Percentiles rank a stretch among this genome's conserved stretches.
Evolutionary conservation across 208 protist genomes (phyloP).

Genomic region (Angomonas ambiguus): DNA sequence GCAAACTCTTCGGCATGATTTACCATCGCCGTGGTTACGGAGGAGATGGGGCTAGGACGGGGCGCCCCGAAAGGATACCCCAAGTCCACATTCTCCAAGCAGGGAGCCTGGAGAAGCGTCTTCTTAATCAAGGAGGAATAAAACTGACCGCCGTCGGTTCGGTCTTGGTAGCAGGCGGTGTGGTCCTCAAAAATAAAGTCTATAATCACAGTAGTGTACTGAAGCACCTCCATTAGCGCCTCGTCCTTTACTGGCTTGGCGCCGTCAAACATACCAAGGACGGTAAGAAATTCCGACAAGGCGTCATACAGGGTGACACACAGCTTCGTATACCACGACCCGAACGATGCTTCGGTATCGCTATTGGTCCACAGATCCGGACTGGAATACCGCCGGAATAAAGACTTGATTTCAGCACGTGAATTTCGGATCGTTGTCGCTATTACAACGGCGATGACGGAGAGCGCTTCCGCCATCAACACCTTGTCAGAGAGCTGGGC

Average conservation of each 20-base stretch:
- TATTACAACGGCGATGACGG: constrained; percentile 56
- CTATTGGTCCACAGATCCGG: constrained; percentile 51
- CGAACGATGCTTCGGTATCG: constrained; percentile 12
- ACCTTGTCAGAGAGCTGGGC: constrained; percentile 50
- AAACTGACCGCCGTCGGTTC: constrained; percentile 17
- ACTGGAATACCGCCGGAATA: neutral
- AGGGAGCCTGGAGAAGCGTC: constrained; percentile 62
- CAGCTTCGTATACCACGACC: neutral
- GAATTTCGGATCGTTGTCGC: constrained; percentile 59
- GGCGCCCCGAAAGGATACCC: constrained; percentile 79
- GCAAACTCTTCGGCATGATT: constrained; percentile 48
- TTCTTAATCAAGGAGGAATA: constrained; percentile 33
- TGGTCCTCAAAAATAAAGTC: constrained; percentile 59
- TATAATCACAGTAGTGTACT: constrained; percentile 47
- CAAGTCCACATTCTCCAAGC: constrained; percentile 36
- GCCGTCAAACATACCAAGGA: neutral
- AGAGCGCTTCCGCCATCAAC: constrained; percentile 41
- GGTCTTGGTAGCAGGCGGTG: neutral
- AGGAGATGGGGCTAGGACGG: constrained; percentile 11
- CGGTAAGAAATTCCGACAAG: neutral
- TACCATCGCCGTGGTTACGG: constrained; percentile 31
- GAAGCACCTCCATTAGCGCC: constrained; percentile 31
- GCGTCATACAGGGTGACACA: neutral
- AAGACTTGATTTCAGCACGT: constrained; percentile 28
- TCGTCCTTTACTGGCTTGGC: neutral